Percentiles rank a stretch among this genome's conserved stretches.
Evolutionary conservation across 768 basidiomycete species (phyloP).

Genomic region (Russula emetica): DNA sequence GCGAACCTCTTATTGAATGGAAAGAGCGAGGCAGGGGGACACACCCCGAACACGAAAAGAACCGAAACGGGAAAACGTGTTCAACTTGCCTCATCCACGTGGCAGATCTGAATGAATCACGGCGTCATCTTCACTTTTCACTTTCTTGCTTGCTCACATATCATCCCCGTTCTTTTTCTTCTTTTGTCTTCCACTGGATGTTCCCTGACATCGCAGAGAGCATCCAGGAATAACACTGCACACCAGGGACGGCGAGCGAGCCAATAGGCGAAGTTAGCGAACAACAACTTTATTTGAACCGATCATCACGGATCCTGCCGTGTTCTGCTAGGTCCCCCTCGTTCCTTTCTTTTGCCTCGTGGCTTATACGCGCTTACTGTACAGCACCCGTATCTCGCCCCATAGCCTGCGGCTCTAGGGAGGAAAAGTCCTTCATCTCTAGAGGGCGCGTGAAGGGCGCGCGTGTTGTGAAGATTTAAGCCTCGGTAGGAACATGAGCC

Average conservation of each 20-base stretch:
- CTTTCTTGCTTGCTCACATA: no score
- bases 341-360: no score
- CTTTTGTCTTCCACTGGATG: background rate
- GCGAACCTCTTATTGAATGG: background rate
- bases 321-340: background rate
- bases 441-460: background rate
- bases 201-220: background rate
- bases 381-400: background rate
- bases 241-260: no score
- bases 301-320: background rate
- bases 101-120: background rate
- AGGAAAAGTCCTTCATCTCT: background rate
- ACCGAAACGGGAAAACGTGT: background rate
- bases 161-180: background rate
- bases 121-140: no score
- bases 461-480: background rate
- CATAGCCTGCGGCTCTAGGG: background rate
- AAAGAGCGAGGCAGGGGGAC: slow-evolving; percentile 1
- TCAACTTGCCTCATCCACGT: background rate
- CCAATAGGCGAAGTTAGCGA: background rate
- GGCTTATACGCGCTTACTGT: background rate
- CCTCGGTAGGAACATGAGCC: background rate
- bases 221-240: background rate
- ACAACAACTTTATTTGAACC: no score
- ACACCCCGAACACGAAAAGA: background rate